Base-by-base conservation (phyloP, 106 monocot genomes). In the Apostasia shenzhenica region DNA sequence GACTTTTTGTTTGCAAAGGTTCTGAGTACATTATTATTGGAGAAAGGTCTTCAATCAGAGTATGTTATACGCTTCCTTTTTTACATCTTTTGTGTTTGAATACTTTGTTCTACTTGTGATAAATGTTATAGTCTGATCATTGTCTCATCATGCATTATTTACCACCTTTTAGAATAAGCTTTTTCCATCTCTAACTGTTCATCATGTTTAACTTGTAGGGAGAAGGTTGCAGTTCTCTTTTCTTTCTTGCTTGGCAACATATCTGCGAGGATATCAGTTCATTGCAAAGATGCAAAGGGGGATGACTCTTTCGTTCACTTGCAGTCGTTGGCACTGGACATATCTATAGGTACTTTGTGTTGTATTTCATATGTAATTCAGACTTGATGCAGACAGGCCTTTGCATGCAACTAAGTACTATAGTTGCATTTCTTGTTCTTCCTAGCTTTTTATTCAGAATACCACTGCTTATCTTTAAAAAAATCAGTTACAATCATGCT, bases 181-280 rank as follows among this genome's bases (percentile, higher is more conserved):
- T 12, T 45, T 41, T 65, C 12, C 8, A 65, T 48, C 62, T 48
- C n/a, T 12, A 48, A 14, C 37, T 14, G 26, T 48, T 65, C 6
- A 2, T 65, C 48, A 14, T 62, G 45, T 63, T 45, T 65, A 9
- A 4, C 8, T 65, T 72, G 55, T 46, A 97, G 97, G 75, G 92
- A 97, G 63, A 97, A 83, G 78, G 72, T 37, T 26, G 76, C 69
- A 61, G 61, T 83, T 57, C 41, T 91, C 48, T 77, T 82, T 63
- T 97, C 92, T 68, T 63, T 83, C 46, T 61, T 97, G 62, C 51
- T 87, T 46, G 57, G 59, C 68, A 72, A 69, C 65, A 54, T 85
- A 49, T 57, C 76, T 67, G 49, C 51, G 53, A 51, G 42, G 70
- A 26, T 75, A 14, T 67, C 73, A 3, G 67, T 54, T 59, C 66